phyloP scores from a whole-genome alignment of 2,329 filamentous ascomycete species.

The Microascus cirrosus region DNA sequence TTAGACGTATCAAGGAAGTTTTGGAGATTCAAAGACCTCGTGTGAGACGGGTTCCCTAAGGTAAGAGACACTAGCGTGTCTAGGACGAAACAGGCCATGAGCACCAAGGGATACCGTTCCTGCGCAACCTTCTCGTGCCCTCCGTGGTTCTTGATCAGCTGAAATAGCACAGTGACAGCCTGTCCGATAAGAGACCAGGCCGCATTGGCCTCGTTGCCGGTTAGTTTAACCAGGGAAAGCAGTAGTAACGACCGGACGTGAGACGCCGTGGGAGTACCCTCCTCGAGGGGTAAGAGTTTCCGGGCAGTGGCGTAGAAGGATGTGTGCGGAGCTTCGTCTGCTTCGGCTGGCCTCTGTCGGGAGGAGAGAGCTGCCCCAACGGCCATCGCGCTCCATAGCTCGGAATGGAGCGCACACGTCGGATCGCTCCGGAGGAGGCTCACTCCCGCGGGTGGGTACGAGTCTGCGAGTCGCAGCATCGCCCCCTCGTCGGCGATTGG shows the following conservation, averaged over 20 bases:
- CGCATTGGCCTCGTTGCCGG: conserved; percentile 38
- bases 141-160: conserved; percentile 8
- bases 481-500: conserved; percentile 60
- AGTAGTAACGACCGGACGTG: conserved; percentile 33
- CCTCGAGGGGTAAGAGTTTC: conserved; percentile 27
- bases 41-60: conserved; percentile 36
- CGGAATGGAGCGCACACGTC: conserved; percentile 34
- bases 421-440: conserved; percentile 14
- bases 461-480: conserved; percentile 35
- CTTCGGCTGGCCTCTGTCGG: conserved; percentile 13
- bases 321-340: conserved; percentile 10
- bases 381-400: conserved; percentile 49
- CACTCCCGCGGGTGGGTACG: conserved; percentile 25
- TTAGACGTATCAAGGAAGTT: conserved; percentile 28
- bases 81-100: conserved; percentile 49
- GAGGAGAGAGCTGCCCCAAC: conserved; percentile 41
- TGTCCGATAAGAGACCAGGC: conserved; percentile 56
- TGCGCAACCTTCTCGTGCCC: conserved; percentile 2
- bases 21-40: conserved; percentile 25
- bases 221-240: conserved; percentile 52
- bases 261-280: background rate
- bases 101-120: conserved; percentile 11
- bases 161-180: conserved; percentile 37
- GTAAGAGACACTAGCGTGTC: conserved; percentile 46
- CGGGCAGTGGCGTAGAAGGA: conserved; percentile 40